Base-by-base conservation (phyloP, 2,329 filamentous ascomycete species). In the Alternaria tenuissima region DNA sequence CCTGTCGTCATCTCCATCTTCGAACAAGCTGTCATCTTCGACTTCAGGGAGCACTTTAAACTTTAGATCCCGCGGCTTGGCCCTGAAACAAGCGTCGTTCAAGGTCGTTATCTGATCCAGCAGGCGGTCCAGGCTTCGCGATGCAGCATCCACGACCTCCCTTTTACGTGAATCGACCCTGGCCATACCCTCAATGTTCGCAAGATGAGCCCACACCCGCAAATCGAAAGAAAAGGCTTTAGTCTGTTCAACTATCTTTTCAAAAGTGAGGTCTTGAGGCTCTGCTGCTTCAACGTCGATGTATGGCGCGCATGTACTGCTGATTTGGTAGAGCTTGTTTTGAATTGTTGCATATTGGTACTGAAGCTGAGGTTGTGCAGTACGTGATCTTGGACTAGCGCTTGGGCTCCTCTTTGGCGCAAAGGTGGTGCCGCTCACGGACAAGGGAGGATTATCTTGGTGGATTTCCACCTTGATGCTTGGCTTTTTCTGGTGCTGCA, bases 401-500 rank as follows among this genome's bases (percentile, higher is more conserved):
- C 44, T 61, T 8, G 68, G 65, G 34, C 64, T 69, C 34, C 51
- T 55, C 38, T 48, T 65, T 20, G 57, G 56, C 14, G 44, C 65
- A 18, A 30, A 36, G 24, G 14, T 28, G 7, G 26, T 26, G 5
- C 44, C 11, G 24, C 24, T 26, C 9, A 26, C 34, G 1, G 54
- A 32, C 24, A 42, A 18, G 3, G 63, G 62, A 1, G 56, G 60
- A 9, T 61, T 28, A 30, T 69, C 62, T 39, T 70, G 70, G 22
- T 69, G 63, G n/a, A 75, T 67, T 30, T 69, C 59, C 7, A 73
- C 67, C 30, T 66, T 69, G 53, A 70, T 70, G 26, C 61, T 70
- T 26, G 68, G 64, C 46, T 57, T 67, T 18, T 62, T 52, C 18
- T 48, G 62, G 16, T 52, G 59, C 9, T 53, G 61, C 8, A 57